phyloP scores from a whole-genome alignment of 441 rosid species.

The Rhodomyrtus psidioides region DNA sequence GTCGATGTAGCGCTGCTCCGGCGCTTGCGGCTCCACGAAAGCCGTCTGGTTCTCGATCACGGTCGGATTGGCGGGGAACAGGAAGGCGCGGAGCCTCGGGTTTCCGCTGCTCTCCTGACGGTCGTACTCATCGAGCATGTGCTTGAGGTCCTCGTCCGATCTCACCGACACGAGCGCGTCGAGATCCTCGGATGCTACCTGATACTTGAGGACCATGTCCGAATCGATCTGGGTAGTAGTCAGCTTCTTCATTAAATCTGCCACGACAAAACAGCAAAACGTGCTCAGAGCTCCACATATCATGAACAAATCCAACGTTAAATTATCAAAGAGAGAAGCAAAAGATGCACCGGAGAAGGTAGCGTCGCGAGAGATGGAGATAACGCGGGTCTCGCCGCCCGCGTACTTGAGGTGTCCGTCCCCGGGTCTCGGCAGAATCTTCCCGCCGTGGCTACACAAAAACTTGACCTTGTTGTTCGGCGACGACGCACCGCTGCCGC shows the following conservation, averaged over 20 bases:
- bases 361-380: constrained; percentile 47
- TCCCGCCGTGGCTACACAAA: constrained; percentile 81
- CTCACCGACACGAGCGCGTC: constrained; percentile 65
- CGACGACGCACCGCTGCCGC: constrained; percentile 17
- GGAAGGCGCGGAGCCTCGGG: constrained; percentile 49
- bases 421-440: constrained; percentile 52
- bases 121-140: constrained; percentile 66
- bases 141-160: constrained; percentile 70
- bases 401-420: constrained; percentile 72
- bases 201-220: constrained; percentile 55
- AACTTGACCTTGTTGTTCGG: constrained; percentile 49
- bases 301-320: neutral
- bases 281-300: neutral
- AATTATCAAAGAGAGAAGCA: neutral
- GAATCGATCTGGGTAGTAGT: constrained; percentile 30
- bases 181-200: constrained; percentile 59
- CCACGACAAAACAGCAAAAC: neutral
- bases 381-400: constrained; percentile 86
- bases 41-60: constrained; percentile 28
- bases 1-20: constrained; percentile 50
- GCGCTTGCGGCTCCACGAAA: constrained; percentile 20
- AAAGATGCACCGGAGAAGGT: constrained; percentile 32
- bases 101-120: constrained; percentile 43
- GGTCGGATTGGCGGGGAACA: constrained; percentile 45
- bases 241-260: constrained; percentile 74